Evolutionary conservation across 495 filamentous ascomycete genomes (phyloP).

Genomic region (Sphaerosporella brunnea): DNA sequence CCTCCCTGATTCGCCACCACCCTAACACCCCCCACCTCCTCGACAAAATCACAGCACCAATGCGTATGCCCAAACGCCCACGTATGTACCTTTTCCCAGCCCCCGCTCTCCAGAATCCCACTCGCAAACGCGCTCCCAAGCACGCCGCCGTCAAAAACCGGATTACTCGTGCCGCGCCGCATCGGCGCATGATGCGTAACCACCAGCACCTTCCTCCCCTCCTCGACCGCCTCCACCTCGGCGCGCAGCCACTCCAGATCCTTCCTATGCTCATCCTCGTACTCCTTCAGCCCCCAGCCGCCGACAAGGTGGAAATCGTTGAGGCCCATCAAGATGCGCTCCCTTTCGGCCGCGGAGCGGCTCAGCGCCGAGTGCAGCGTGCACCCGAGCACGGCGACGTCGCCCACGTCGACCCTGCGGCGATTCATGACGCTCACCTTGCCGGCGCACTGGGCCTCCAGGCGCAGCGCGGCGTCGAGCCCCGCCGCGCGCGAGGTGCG

Average conservation of each 20-base stretch:
- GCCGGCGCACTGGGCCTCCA: constrained; percentile 26
- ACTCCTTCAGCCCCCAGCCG: constrained; percentile 31
- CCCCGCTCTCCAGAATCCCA: constrained; percentile 27
- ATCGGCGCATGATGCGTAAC: constrained; percentile 37
- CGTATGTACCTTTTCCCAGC: constrained; percentile 25
- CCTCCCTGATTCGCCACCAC: constrained; percentile 37
- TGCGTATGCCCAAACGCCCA: constrained; percentile 40
- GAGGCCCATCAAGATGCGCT: constrained; percentile 29
- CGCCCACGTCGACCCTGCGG: constrained; percentile 27
- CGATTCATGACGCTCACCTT: constrained; percentile 33
- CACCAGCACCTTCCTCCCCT: constrained; percentile 26
- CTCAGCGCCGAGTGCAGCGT: constrained; percentile 39
- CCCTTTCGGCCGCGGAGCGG: constrained; percentile 19
- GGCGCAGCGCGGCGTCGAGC: not conserved
- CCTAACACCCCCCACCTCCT: constrained; percentile 20
- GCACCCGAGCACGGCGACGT: constrained; percentile 36
- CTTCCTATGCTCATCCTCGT: constrained; percentile 30
- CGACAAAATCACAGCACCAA: constrained; percentile 29
- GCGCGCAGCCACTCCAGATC: constrained; percentile 32
- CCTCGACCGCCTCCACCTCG: constrained; percentile 25
- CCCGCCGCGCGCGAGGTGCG: constrained; percentile 26
- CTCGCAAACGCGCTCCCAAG: constrained; percentile 34
- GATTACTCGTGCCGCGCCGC: constrained; percentile 28
- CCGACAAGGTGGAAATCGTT: constrained; percentile 35
- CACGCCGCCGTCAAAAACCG: constrained; percentile 28